These are phyloP conservation scores for Tuber calosporum DNA, from an alignment of 495 filamentous ascomycete species.

Conservation along the genomic window DNA sequence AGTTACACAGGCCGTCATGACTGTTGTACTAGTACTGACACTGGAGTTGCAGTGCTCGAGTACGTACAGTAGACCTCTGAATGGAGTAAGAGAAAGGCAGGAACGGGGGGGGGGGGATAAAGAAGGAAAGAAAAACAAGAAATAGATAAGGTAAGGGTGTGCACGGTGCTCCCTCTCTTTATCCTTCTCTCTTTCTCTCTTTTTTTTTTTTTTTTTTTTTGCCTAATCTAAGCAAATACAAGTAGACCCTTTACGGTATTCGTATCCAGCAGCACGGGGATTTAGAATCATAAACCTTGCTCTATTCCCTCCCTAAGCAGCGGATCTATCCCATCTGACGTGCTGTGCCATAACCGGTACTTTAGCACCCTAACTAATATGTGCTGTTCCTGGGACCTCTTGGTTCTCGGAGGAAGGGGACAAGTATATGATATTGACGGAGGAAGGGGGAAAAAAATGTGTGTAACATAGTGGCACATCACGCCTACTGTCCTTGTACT, in stretches of 20 bases:
- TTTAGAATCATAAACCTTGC: not conserved
- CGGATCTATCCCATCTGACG: not conserved
- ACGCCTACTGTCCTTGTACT: too few relatives aligned
- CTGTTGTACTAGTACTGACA: not conserved
- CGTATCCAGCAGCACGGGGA: not conserved
- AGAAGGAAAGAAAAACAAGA: not conserved
- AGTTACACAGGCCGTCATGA: not conserved
- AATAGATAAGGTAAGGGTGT: not conserved
- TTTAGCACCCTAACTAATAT: not conserved
- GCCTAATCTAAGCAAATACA: not conserved
- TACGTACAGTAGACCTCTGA: too few relatives aligned
- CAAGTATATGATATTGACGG: too few relatives aligned
- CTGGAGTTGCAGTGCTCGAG: not conserved
- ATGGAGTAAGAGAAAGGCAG: not conserved
- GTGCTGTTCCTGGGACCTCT: not conserved
- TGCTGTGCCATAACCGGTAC: not conserved
- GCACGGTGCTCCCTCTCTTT: not conserved
- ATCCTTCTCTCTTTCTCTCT: not conserved
- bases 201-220: not conserved
- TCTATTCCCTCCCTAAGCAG: not conserved
- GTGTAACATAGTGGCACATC: not conserved
- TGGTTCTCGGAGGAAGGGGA: not conserved
- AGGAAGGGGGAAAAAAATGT: not conserved
- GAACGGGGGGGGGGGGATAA: not conserved
- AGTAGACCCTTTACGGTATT: not conserved